Percentiles rank a stretch among this genome's conserved stretches.
Conservation (phyloP, 2,329 filamentous ascomycete genomes). For the Fusarium sp. region DNA sequence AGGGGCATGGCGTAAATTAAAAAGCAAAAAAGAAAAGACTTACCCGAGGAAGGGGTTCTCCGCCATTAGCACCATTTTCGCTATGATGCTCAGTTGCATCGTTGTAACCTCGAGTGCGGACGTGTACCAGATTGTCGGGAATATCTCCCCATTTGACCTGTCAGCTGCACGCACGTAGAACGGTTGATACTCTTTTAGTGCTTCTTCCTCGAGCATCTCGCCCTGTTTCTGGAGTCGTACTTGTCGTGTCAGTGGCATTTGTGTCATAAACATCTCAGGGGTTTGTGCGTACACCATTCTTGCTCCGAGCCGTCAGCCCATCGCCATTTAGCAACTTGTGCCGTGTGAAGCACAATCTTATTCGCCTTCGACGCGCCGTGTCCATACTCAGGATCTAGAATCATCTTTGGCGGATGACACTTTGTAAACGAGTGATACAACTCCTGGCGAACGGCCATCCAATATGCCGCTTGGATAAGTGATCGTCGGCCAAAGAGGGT, state of each 20-base stretch:
- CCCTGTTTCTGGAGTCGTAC: constrained; percentile 56
- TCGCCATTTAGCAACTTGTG: constrained; percentile 58
- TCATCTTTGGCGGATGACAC: constrained; percentile 55
- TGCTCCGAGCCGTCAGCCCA: constrained; percentile 54
- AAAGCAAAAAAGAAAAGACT: constrained; percentile 12
- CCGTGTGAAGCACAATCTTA: constrained; percentile 58
- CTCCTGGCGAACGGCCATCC: constrained; percentile 58
- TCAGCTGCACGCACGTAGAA: constrained; percentile 54
- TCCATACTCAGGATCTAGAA: constrained; percentile 53
- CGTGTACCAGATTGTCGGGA: constrained; percentile 57
- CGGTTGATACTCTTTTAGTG: constrained; percentile 52
- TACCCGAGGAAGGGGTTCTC: constrained; percentile 57
- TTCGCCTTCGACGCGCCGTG: constrained; percentile 55
- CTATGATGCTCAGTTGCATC: constrained; percentile 57
- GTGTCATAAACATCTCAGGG: background rate
- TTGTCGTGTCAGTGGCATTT: constrained; percentile 25
- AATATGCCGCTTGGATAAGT: constrained; percentile 57
- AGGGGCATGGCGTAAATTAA: background rate
- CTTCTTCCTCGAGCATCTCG: constrained; percentile 52
- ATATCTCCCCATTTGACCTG: constrained; percentile 56
- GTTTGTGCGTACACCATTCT: constrained; percentile 57
- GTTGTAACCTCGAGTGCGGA: constrained; percentile 58
- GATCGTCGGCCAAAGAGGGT: constrained; percentile 54
- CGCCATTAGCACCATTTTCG: constrained; percentile 56
- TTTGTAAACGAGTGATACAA: constrained; percentile 59